Evolutionary conservation across 192 early-diverging fungal genomes (phyloP).

Genomic region (Geosiphon pyriformis): DNA sequence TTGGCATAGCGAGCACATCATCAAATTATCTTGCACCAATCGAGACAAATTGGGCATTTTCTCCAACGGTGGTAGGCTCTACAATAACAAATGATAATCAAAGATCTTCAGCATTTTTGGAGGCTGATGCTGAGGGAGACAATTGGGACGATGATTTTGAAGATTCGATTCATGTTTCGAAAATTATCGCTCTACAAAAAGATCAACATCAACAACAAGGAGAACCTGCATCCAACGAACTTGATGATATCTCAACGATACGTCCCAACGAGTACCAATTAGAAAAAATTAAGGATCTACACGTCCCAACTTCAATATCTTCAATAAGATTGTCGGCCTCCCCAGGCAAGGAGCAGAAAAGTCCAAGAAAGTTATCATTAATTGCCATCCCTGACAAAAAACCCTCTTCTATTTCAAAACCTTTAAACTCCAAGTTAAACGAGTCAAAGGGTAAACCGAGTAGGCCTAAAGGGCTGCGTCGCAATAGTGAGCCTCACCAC

Average conservation of each 20-base stretch:
- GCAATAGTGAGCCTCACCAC: not conserved
- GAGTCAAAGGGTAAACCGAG: not conserved
- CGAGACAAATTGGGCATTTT: not conserved
- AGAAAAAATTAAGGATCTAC: not conserved
- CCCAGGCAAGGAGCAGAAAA: no score
- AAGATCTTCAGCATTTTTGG: constrained; percentile 5
- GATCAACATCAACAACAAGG: constrained; percentile 28
- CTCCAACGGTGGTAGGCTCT: not conserved
- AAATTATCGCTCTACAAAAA: constrained; percentile 26
- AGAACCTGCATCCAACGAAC: constrained; percentile 24
- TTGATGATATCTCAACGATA: not conserved
- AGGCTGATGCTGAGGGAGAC: constrained; percentile 24
- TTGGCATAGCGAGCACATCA: constrained; percentile 18
- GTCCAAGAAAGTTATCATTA: no score
- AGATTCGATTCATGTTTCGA: constrained; percentile 29
- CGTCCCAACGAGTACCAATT: not conserved
- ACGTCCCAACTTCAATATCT: no score
- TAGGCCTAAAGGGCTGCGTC: not conserved
- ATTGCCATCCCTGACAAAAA: not conserved
- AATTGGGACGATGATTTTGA: constrained; percentile 44
- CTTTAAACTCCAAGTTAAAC: not conserved
- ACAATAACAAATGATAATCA: not conserved
- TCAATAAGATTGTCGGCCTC: no score
- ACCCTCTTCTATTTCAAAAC: not conserved
- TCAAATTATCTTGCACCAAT: not conserved